phyloP scores from a whole-genome alignment of 768 basidiomycete genomes.

The Mrakia blollopis region DNA sequence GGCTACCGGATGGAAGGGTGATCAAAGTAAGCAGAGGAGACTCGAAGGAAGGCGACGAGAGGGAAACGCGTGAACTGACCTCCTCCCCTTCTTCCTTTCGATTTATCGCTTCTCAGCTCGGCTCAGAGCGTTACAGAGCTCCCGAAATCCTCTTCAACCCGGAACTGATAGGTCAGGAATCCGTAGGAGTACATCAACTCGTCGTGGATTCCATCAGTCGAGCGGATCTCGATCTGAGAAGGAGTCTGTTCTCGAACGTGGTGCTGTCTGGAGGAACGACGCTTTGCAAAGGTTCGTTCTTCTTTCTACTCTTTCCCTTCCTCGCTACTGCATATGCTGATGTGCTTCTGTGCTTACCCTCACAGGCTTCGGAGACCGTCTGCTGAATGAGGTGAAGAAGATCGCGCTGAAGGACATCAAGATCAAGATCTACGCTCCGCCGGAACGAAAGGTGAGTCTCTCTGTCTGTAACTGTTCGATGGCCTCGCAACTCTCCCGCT shows the following conservation, averaged over 20 bases:
- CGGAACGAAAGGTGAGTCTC: constrained; percentile 72
- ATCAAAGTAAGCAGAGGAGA: constrained; percentile 60
- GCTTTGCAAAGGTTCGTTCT: constrained; percentile 71
- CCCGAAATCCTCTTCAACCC: constrained; percentile 98
- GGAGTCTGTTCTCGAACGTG: constrained; percentile 91
- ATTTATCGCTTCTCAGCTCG: constrained; percentile 57
- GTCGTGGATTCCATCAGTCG: constrained; percentile 97
- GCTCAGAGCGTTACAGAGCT: constrained; percentile 89
- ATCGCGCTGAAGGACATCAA: constrained; percentile 83
- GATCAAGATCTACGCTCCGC: constrained; percentile 98
- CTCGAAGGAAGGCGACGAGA: neutral
- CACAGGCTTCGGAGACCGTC: constrained; percentile 89
- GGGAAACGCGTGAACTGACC: neutral
- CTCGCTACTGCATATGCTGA: neutral
- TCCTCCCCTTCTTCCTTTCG: neutral
- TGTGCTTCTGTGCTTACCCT: neutral
- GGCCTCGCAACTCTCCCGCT: neutral
- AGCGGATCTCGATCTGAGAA: constrained; percentile 91
- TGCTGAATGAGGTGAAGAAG: constrained; percentile 95
- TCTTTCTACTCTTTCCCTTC: neutral
- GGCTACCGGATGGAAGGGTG: constrained; percentile 88
- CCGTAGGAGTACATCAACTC: constrained; percentile 94
- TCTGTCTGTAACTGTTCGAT: neutral
- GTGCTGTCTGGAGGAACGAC: constrained; percentile 96
- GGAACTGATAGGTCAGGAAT: constrained; percentile 91